phyloP scores from a whole-genome alignment of 768 basidiomycete species.

The Agaricus subrufescens region DNA sequence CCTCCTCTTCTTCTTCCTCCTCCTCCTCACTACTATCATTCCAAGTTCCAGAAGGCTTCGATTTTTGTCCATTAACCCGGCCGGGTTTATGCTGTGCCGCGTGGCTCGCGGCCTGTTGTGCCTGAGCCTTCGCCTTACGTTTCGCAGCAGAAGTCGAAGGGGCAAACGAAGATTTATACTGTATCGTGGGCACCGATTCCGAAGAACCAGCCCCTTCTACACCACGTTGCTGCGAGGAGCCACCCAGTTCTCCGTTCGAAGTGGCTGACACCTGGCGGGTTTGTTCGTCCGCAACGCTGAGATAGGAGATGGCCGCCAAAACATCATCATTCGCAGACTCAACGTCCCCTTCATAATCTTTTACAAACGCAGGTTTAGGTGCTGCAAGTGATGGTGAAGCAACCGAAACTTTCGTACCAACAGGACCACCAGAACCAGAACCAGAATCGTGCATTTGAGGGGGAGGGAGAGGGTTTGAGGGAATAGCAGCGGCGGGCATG shows the following conservation, averaged over 20 bases:
- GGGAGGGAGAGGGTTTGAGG: neutral
- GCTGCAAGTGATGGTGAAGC: neutral
- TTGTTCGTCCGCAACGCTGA: slow-evolving; percentile 49
- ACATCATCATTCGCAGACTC: slow-evolving; percentile 65
- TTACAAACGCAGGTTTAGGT: neutral
- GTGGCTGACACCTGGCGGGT: slow-evolving; percentile 18
- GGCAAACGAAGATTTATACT: slow-evolving; percentile 84
- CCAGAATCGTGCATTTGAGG: neutral
- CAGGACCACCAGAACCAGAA: neutral
- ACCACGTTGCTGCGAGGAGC: slow-evolving; percentile 27
- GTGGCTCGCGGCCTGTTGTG: slow-evolving; percentile 77
- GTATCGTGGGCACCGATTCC: slow-evolving; percentile 13
- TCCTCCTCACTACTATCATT: slow-evolving; percentile 79
- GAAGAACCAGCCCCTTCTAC: neutral
- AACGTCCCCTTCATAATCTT: slow-evolving; percentile 14
- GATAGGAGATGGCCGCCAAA: slow-evolving; percentile 73
- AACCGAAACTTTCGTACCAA: neutral
- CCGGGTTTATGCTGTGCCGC: slow-evolving; percentile 77
- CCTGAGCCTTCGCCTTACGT: slow-evolving; percentile 79
- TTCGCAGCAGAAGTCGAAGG: slow-evolving; percentile 81
- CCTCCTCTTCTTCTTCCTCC: slow-evolving; percentile 77
- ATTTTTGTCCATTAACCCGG: slow-evolving; percentile 56
- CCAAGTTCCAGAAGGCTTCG: slow-evolving; percentile 50
- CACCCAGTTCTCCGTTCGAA: slow-evolving; percentile 10
- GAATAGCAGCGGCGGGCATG: slow-evolving; percentile 2